These are phyloP conservation scores for Adansonia digitata DNA, from an alignment of 345 rosid genomes.

Conservation along the genomic window DNA sequence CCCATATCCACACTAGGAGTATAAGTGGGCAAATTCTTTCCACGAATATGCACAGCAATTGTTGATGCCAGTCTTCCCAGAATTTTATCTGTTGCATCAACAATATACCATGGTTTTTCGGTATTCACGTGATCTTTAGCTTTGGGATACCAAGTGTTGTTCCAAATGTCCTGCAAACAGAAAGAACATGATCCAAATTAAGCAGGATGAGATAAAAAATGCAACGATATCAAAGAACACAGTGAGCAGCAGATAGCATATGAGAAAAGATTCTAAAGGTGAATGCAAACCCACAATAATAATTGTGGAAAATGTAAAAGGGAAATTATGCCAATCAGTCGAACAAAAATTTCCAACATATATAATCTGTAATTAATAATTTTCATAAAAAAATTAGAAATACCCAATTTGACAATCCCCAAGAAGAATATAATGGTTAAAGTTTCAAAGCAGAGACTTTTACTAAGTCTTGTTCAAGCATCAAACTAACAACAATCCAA, in stretches of 20 bases:
- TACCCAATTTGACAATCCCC: neutral
- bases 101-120: conserved; percentile 79
- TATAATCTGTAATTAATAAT: neutral
- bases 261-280: neutral
- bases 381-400: neutral
- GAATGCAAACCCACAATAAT: neutral
- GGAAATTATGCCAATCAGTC: neutral
- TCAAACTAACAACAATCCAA: neutral
- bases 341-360: neutral
- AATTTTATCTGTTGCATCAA: conserved; percentile 88
- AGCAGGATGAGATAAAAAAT: neutral
- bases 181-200: neutral
- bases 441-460: neutral
- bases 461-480: neutral
- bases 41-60: conserved; percentile 82
- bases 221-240: neutral
- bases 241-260: neutral
- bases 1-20: conserved; percentile 99
- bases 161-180: conserved; percentile 82
- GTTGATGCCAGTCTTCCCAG: conserved; percentile 90
- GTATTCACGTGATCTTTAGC: conserved; percentile 79
- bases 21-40: conserved; percentile 82
- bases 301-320: neutral
- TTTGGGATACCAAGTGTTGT: conserved; percentile 95
- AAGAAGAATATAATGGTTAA: neutral